These are phyloP conservation scores for Lachancea thermotolerans DNA, from an alignment of 805 yeast species.

Conservation along the genomic window DNA sequence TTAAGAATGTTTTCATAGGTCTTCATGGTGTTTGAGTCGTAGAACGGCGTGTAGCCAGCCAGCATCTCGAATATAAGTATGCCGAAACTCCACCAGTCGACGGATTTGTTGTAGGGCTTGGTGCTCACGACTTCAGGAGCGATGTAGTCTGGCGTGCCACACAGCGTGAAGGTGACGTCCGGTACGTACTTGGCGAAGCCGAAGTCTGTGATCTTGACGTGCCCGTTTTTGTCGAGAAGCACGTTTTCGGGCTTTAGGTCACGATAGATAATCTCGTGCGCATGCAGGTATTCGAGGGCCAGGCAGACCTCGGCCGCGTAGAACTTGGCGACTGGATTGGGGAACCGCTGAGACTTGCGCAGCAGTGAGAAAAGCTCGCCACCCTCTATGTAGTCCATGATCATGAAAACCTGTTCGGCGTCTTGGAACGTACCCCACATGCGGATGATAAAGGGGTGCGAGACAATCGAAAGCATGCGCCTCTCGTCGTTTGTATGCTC, in stretches of 20 bases:
- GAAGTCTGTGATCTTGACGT: constrained; percentile 85
- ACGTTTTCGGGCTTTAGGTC: constrained; percentile 93
- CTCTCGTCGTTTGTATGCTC: constrained; percentile 96
- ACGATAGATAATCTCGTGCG: constrained; percentile 79
- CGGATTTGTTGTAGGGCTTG: constrained; percentile 89
- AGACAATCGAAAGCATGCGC: constrained; percentile 75
- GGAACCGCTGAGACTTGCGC: constrained; percentile 84
- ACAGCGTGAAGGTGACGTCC: constrained; percentile 86
- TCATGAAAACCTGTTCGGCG: constrained; percentile 75
- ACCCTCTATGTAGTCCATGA: constrained; percentile 95
- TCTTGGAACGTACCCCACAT: constrained; percentile 99
- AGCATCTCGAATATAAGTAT: constrained; percentile 89
- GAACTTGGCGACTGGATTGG: constrained; percentile 93
- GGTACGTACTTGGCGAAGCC: constrained; percentile 93
- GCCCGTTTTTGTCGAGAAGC: constrained; percentile 80
- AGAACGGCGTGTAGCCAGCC: constrained; percentile 92
- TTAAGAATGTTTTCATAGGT: constrained; percentile 87
- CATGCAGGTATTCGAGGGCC: constrained; percentile 83
- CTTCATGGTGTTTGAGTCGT: constrained; percentile 87
- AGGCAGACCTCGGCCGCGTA: constrained; percentile 87
- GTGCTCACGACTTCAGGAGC: constrained; percentile 95
- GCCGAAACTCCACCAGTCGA: constrained; percentile 98
- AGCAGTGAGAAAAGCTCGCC: constrained; percentile 85
- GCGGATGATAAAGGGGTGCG: constrained; percentile 84
- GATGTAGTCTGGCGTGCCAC: constrained; percentile 95